phyloP scores from a whole-genome alignment of 805 yeast species.

The Sugiyamaella floridensis region DNA sequence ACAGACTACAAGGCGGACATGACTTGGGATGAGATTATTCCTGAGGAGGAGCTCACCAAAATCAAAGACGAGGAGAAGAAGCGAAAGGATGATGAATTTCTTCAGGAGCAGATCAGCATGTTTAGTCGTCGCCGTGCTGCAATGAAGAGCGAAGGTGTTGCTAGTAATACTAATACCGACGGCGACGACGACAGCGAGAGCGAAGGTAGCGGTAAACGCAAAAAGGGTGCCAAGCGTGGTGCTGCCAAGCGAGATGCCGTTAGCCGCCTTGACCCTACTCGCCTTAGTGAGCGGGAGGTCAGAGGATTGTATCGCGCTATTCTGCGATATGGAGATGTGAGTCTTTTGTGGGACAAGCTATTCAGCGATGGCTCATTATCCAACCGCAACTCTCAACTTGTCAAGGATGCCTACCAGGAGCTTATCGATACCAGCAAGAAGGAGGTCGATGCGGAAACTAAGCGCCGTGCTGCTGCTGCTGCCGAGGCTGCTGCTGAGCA shows the following conservation, averaged over 20 bases:
- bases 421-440: slow-evolving; percentile 55
- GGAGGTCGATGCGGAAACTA: slow-evolving; percentile 58
- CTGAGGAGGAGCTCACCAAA: slow-evolving; percentile 82
- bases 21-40: slow-evolving; percentile 98
- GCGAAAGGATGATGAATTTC: slow-evolving; percentile 74
- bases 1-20: slow-evolving; percentile 98
- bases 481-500: slow-evolving; percentile 23
- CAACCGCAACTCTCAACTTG: slow-evolving; percentile 70
- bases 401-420: slow-evolving; percentile 72
- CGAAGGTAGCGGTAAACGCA: slow-evolving; percentile 29
- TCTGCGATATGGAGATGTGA: slow-evolving; percentile 72
- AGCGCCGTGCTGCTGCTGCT: slow-evolving; percentile 40
- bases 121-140: slow-evolving; percentile 76
- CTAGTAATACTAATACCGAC: slow-evolving; percentile 34
- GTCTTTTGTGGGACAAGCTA: slow-evolving; percentile 70
- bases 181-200: slow-evolving; percentile 32
- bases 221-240: slow-evolving; percentile 32
- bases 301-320: slow-evolving; percentile 80
- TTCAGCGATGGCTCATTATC: slow-evolving; percentile 86
- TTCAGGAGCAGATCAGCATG: slow-evolving; percentile 86
- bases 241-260: slow-evolving; percentile 20
- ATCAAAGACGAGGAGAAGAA: slow-evolving; percentile 88
- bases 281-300: slow-evolving; percentile 76
- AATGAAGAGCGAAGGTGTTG: slow-evolving; percentile 35
- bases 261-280: slow-evolving; percentile 41